Base-by-base conservation (phyloP, 768 basidiomycete species). In the Xerocomellus amylosporus region DNA sequence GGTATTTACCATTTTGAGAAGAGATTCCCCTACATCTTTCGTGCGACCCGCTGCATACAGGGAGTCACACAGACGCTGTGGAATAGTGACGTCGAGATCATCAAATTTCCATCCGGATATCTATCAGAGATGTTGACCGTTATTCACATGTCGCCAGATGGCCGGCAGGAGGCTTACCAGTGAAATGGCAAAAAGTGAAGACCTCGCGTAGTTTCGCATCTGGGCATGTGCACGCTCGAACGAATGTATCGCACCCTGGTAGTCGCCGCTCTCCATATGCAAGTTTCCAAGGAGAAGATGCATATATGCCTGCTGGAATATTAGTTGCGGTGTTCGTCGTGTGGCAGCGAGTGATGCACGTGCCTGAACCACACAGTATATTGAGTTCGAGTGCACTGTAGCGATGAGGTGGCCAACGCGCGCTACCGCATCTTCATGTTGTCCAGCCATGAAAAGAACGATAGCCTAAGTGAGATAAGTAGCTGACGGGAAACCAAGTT, bases 91-190 rank as follows among this genome's bases (percentile, higher is more conserved):
- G 13, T 5, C 4, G 17, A 52, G 43, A 30, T 17, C n/a, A 24
- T 38, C 17, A 44, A 45, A 52, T 14, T 39, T 37, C 51, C 51
- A 45, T 1, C 51, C 51, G 13, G 36, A 28, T 28, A 45, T 52
- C 51, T 52, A 12, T 4, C 20, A 20, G 6, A 20, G 6, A n/a
- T n/a, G n/a, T n/a, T n/a, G n/a, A n/a, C n/a, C n/a, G n/a, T n/a
- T n/a, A n/a, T 19, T 3, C 17, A 8, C 2, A 12, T 4, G n/a
- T n/a, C n/a, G n/a, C n/a, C n/a, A n/a, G n/a, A n/a, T n/a, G n/a
- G n/a, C n/a, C n/a, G n/a, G n/a, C 3, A 19, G 13, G 10, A 42
- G 33, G 15, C 34, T 34, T 51, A 58, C 56, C 40, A 58, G 19
- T 9, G 49, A 58, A 28, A 58, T 9, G n/a, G 43, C 13, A 14